phyloP scores from a whole-genome alignment of 257 asterid genomes.

The Hygrophila difformis region DNA sequence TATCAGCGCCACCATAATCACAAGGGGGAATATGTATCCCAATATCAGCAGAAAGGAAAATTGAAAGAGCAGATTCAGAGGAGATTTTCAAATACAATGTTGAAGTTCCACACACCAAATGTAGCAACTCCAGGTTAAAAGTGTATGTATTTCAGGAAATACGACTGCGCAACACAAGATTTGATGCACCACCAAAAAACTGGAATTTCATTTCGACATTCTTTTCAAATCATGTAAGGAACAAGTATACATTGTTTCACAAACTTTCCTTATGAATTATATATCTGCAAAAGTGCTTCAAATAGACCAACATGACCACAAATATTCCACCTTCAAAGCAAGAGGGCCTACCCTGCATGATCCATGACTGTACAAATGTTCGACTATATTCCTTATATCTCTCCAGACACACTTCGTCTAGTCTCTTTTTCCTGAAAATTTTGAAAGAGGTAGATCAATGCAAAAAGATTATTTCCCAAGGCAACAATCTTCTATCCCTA shows the following conservation, averaged over 20 bases:
- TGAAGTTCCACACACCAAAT: no score
- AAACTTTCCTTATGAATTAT: conserved; percentile 1
- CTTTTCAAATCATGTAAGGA: background rate
- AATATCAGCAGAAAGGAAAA: background rate
- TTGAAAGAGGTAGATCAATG: conserved; percentile 1
- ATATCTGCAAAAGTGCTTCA: background rate
- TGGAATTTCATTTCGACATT: background rate
- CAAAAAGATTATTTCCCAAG: background rate
- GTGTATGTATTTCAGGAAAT: background rate
- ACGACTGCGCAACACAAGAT: background rate
- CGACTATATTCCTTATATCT: conserved; percentile 88
- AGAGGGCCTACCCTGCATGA: conserved; percentile 58
- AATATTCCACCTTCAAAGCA: background rate
- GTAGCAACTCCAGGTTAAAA: no score
- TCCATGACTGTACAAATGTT: conserved; percentile 90
- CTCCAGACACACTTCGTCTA: conserved; percentile 86
- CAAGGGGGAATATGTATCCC: background rate
- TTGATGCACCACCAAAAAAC: background rate
- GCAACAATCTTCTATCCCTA: background rate
- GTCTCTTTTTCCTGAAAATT: conserved; percentile 68
- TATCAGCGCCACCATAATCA: background rate
- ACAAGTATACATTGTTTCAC: background rate
- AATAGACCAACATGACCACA: background rate
- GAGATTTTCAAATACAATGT: no score
- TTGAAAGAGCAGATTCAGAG: background rate